A percentile compares a stretch with the other conserved stretches of the same genome.
Evolutionary conservation across 176 grass and related monocot genomes (phyloP).

Genomic region (Poa pratensis): DNA sequence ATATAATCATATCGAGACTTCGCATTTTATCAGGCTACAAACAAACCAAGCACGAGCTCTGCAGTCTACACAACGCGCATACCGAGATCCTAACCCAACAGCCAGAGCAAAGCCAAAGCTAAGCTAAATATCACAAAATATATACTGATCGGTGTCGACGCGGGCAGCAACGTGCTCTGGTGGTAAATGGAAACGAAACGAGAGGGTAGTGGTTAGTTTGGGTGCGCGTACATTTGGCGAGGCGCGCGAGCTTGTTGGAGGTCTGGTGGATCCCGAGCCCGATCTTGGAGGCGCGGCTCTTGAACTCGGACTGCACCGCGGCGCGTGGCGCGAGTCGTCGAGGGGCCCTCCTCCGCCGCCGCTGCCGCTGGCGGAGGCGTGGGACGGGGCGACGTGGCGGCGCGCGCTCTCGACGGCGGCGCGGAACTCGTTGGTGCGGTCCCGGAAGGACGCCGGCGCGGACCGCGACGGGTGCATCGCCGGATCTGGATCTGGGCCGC

Average conservation of each 20-base stretch:
- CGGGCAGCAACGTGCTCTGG: not conserved
- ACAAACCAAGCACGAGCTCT: not conserved
- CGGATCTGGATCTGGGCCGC: constrained; percentile 55
- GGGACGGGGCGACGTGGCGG: constrained; percentile 45
- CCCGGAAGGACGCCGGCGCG: constrained; percentile 81
- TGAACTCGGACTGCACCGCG: constrained; percentile 85
- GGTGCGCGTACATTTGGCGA: constrained; percentile 61
- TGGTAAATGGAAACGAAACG: not conserved
- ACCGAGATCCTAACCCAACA: not conserved
- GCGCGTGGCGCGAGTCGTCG: constrained; percentile 44
- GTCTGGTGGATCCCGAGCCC: constrained; percentile 94
- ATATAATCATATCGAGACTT: not conserved
- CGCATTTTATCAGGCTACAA: too few species aligned
- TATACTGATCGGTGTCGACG: not conserved
- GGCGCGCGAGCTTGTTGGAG: constrained; percentile 86
- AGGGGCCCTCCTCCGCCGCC: constrained; percentile 42
- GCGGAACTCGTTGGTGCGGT: constrained; percentile 88
- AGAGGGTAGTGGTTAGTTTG: not conserved
- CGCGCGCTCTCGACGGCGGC: constrained; percentile 75
- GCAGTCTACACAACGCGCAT: not conserved
- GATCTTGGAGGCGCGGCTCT: constrained; percentile 80
- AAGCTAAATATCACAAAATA: too few species aligned
- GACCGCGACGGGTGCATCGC: constrained; percentile 62
- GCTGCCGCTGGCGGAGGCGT: not conserved
- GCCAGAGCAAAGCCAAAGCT: too few species aligned